Percentiles rank a stretch among this genome's conserved stretches.
These are phyloP conservation scores for Chrysopogon serrulatus DNA, from an alignment of 176 grass and related monocot genomes.

Conservation along the genomic window DNA sequence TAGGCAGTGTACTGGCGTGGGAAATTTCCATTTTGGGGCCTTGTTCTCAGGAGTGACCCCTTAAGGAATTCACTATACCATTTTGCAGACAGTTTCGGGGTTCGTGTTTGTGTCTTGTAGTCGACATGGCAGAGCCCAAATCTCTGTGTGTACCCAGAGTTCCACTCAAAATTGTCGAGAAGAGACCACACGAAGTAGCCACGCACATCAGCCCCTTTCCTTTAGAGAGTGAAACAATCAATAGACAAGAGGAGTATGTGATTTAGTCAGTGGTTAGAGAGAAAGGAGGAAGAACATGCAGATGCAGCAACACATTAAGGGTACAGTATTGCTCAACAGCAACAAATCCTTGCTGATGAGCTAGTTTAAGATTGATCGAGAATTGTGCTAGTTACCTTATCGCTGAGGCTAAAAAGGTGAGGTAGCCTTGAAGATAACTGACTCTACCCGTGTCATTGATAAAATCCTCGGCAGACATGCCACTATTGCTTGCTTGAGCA, in stretches of 20 bases:
- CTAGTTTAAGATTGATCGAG: neutral
- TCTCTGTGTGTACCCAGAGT: neutral
- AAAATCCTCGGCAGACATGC: constrained; percentile 31
- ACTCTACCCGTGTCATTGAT: constrained; percentile 31
- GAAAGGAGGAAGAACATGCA: neutral
- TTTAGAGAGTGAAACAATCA: neutral
- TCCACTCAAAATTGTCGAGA: neutral
- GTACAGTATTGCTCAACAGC: neutral
- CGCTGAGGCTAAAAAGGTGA: constrained; percentile 42
- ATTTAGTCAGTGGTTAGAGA: neutral
- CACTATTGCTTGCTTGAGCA: constrained; percentile 33
- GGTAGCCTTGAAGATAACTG: constrained; percentile 40
- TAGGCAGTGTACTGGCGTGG: neutral
- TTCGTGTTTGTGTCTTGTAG: neutral
- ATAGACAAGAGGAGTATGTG: neutral
- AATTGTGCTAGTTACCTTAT: constrained; percentile 33
- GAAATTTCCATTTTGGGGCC: neutral
- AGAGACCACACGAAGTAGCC: neutral
- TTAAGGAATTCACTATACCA: neutral
- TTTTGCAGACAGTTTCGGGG: neutral
- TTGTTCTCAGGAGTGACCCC: neutral
- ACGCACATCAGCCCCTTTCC: constrained; percentile 50
- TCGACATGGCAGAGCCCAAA: neutral
- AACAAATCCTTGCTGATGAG: neutral
- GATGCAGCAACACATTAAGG: neutral